phyloP scores from a whole-genome alignment of 1,284 basidiomycete genomes.

The Fomitopsis pinicola region DNA sequence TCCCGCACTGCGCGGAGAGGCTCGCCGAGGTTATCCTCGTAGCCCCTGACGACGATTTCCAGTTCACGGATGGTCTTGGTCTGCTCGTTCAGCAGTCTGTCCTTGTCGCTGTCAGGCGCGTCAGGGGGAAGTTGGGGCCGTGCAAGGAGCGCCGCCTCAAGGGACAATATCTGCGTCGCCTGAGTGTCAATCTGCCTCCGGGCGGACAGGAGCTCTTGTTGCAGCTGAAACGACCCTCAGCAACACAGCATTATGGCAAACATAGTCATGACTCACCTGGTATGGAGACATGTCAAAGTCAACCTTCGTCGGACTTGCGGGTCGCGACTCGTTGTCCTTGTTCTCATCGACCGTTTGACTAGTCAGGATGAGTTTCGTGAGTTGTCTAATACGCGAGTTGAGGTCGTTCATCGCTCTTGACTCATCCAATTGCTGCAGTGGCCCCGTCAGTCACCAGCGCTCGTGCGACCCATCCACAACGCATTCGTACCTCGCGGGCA shows the following conservation, averaged over 20 bases:
- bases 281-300: conserved; percentile 85
- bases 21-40: conserved; percentile 69
- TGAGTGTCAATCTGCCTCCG: conserved; percentile 74
- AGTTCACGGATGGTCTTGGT: conserved; percentile 66
- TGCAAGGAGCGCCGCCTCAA: conserved; percentile 66
- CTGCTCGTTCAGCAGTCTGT: conserved; percentile 65
- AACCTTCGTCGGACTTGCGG: conserved; percentile 76
- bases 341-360: conserved; percentile 74
- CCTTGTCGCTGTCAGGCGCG: conserved; percentile 65
- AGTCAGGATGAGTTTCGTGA: conserved; percentile 85
- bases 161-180: conserved; percentile 74
- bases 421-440: conserved; percentile 66
- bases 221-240: conserved; percentile 45
- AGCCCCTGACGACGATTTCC: conserved; percentile 64
- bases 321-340: conserved; percentile 64
- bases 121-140: conserved; percentile 56
- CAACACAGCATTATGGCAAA: background rate
- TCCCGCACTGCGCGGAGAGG: conserved; percentile 70
- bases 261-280: conserved; percentile 42
- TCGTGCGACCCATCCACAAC: too few relatives aligned
- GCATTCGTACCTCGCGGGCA: conserved; percentile 54
- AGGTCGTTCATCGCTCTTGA: conserved; percentile 77
- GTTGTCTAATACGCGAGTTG: conserved; percentile 76
- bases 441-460: background rate
- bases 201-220: conserved; percentile 80